A percentile compares a stretch with the other conserved stretches of the same genome.
Conservation (phyloP, 805 yeast genomes). For the Saccharomycopsis malanga region DNA sequence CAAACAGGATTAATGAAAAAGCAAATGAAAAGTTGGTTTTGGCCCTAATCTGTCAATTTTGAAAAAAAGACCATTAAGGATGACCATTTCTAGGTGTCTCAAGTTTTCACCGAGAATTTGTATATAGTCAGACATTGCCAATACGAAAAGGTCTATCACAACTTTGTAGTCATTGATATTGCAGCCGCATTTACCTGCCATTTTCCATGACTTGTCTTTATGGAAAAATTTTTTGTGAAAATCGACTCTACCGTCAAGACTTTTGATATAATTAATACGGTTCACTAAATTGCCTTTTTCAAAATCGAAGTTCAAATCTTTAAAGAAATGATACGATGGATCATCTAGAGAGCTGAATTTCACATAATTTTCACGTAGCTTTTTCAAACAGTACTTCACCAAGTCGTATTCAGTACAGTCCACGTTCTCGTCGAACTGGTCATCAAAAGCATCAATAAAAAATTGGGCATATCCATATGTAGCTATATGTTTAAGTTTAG, state of each 20-base stretch:
- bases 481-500: constrained; percentile 5
- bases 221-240: constrained; percentile 13
- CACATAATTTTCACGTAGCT: constrained; percentile 11
- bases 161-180: neutral
- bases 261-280: constrained; percentile 12
- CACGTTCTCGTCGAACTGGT: constrained; percentile 18
- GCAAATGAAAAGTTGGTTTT: too few species aligned
- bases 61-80: constrained; percentile 16
- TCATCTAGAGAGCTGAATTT: constrained; percentile 19
- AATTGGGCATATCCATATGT: constrained; percentile 17
- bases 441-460: constrained; percentile 18
- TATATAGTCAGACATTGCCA: constrained; percentile 10
- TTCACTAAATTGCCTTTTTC: neutral
- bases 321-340: constrained; percentile 16
- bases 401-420: constrained; percentile 17
- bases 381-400: constrained; percentile 7
- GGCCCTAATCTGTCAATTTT: too few species aligned
- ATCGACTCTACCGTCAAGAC: constrained; percentile 4
- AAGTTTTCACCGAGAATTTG: constrained; percentile 4
- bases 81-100: constrained; percentile 8
- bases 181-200: constrained; percentile 12
- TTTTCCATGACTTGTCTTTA: constrained; percentile 15
- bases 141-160: constrained; percentile 10
- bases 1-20: too few species aligned
- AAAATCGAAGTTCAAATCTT: neutral